phyloP scores from a whole-genome alignment of 1,139 yeast genomes.

The Eremothecium gossypii region DNA sequence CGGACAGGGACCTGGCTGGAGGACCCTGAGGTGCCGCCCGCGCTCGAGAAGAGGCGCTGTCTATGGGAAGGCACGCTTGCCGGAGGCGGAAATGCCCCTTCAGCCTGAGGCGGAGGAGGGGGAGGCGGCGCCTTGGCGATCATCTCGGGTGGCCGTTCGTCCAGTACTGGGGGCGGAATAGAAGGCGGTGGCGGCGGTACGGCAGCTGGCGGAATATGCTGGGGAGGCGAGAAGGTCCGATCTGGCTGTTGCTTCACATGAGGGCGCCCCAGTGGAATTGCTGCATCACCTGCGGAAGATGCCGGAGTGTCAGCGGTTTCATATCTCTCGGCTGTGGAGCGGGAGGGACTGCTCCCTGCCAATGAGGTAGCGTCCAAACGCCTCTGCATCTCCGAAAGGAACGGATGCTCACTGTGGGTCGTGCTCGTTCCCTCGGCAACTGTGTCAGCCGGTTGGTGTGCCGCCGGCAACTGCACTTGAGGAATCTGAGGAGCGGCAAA shows the following conservation, averaged over 20 bases:
- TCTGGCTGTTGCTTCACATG: slow-evolving; percentile 11
- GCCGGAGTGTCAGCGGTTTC: not conserved
- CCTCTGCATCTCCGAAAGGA: too few relatives aligned
- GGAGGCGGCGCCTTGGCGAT: slow-evolving; percentile 5
- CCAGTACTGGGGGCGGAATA: too few relatives aligned
- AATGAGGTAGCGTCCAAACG: too few relatives aligned
- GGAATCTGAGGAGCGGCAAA: too few relatives aligned
- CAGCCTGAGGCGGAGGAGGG: slow-evolving; percentile 28
- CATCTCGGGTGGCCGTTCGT: not conserved
- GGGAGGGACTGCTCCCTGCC: too few relatives aligned
- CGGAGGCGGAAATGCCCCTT: slow-evolving; percentile 15
- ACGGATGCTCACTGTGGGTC: too few relatives aligned
- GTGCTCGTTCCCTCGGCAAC: too few relatives aligned
- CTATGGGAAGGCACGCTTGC: slow-evolving; percentile 15
- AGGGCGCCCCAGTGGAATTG: slow-evolving; percentile 6
- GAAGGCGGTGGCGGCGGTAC: not conserved
- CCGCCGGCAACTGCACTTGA: too few relatives aligned
- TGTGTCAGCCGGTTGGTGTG: too few relatives aligned
- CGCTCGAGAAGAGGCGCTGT: slow-evolving; percentile 28
- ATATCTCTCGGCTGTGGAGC: too few relatives aligned
- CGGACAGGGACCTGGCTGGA: slow-evolving; percentile 21
- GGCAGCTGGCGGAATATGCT: slow-evolving; percentile 12
- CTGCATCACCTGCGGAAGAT: not conserved
- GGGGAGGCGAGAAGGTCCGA: slow-evolving; percentile 7
- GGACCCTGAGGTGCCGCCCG: slow-evolving; percentile 12